These are phyloP conservation scores for Harringtonia aguacate DNA, from an alignment of 2,329 filamentous ascomycete genomes.

Conservation along the genomic window DNA sequence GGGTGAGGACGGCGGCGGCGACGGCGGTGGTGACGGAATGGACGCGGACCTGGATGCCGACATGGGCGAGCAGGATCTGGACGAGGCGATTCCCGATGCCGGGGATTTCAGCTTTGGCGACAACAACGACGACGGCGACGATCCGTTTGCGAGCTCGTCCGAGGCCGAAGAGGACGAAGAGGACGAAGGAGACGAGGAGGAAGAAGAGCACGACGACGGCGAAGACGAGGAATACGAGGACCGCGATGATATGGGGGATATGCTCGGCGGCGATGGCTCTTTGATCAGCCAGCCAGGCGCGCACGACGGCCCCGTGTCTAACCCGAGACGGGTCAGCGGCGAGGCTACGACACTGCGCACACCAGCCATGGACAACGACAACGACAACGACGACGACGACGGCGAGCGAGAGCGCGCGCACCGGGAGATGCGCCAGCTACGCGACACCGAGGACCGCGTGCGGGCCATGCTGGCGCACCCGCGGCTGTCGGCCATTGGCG, in stretches of 20 bases:
- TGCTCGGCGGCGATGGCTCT: no score
- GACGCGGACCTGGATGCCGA: constrained; percentile 32
- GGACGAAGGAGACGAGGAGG: constrained; percentile 26
- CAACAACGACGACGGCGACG: constrained; percentile 29
- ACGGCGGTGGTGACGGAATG: constrained; percentile 22
- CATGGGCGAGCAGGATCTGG: constrained; percentile 47
- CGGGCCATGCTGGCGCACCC: constrained; percentile 46
- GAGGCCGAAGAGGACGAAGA: constrained; percentile 29
- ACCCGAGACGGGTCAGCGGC: no score
- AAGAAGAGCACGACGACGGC: constrained; percentile 24
- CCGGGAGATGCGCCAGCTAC: constrained; percentile 37
- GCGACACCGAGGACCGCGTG: constrained; percentile 50
- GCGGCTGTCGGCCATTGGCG: constrained; percentile 16
- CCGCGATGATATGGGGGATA: no score
- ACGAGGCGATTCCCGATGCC: constrained; percentile 64
- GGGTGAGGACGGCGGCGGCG: constrained; percentile 23
- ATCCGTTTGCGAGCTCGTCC: constrained; percentile 13
- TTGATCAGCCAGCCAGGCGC: no score
- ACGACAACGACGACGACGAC: neutral
- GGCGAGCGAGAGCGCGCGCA: constrained; percentile 19
- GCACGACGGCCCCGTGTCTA: no score
- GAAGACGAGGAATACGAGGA: neutral
- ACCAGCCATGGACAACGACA: neutral
- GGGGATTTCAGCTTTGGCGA: constrained; percentile 39
- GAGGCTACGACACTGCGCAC: neutral